Conservation (phyloP, 208 protist genomes). For the Leishmania tropica region DNA sequence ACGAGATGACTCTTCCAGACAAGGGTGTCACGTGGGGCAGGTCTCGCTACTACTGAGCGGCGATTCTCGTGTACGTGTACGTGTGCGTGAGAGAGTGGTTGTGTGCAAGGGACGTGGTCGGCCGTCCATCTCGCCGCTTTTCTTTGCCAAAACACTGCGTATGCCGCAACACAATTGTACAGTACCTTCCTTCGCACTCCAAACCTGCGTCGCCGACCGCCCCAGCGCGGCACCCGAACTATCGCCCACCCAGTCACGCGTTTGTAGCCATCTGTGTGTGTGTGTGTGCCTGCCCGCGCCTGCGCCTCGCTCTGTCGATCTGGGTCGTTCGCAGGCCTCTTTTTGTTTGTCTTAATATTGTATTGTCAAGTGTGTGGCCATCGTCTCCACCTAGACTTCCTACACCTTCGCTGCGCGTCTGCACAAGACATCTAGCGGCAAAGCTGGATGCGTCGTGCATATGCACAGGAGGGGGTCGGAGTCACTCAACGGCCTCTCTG, state of each 20-base stretch:
- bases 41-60: constrained; percentile 52
- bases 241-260: background rate
- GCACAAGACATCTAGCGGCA: background rate
- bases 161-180: background rate
- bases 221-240: background rate
- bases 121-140: background rate
- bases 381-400: background rate
- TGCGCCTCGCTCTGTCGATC: background rate
- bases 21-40: constrained; percentile 72
- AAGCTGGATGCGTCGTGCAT: background rate
- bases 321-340: background rate
- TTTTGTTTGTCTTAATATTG: background rate
- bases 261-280: background rate
- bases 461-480: background rate
- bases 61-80: background rate
- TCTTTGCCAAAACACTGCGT: background rate
- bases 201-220: background rate
- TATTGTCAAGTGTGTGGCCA: background rate
- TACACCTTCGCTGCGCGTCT: background rate
- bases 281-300: background rate
- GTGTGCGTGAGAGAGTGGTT: background rate
- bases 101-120: background rate
- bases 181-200: background rate
- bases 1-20: constrained; percentile 60
- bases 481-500: background rate